Base-by-base conservation (phyloP, 129 eudicot species). In the Flaveria sonorensis region DNA sequence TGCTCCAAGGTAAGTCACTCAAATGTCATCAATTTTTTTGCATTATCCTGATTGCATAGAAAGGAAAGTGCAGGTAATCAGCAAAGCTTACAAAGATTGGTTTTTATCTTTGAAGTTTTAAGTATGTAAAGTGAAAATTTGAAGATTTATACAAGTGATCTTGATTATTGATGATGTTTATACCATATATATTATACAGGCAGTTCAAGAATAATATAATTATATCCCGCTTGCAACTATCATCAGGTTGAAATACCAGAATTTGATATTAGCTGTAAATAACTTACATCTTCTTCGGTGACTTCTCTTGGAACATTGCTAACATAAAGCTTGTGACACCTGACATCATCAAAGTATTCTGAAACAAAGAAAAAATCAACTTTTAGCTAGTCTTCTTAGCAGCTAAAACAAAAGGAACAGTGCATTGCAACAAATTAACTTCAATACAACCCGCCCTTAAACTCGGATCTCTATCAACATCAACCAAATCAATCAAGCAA, bases 301-400 rank as follows among this genome's bases (percentile, higher is more conserved):
- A 69, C 86, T 48, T 88, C 85, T 79, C 85, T 83, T 16, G 97
- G 85, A 71, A 86, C 60, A 42, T 84, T 86, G 28, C 55, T 85
- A 23, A 86, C 96, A 53, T 84, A 92, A 14, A 92, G 88, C 74
- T 92, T 92, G 47, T 59, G 90, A 76, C 36, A 48, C 77, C 45
- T 75, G 68, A 79, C 84, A 66, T 81, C 87, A 36, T 87, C 89
- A 51, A 10, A 42, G 74, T 39, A 56, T 56, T 82, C 89, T 90
- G 79, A 64, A 32, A 73, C 69, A 65, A 65, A 72, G 67, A 70
- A 28, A 61, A 69, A 11, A 24, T 9, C 0, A 72, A 52, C 10
- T 52, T 52, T 84, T 69, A 79, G 61, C 61, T 51, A 72, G 75
- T 71, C 43, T 43, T 53, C 45, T 30, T 19, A 45, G 39, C 1